Evolutionary conservation across 108 stramenopile genomes (phyloP), one percentile per base, ranked within the genome.

Genomic region (Pseudonitzschia multiseries): DNA sequence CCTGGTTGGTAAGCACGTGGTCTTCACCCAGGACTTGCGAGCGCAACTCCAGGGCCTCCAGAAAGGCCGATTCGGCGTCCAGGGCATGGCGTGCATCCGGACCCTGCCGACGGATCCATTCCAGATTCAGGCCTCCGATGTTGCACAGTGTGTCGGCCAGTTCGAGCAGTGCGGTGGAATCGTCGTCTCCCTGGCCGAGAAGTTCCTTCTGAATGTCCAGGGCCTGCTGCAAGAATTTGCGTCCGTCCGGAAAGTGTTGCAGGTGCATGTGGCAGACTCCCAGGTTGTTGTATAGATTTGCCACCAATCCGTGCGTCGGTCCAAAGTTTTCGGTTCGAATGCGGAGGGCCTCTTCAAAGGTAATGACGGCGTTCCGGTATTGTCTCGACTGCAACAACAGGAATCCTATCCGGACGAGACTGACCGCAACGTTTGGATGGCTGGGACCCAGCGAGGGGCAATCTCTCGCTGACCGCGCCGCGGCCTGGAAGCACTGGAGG

Each of bases 131-230:
- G 4, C 83, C 83, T 8, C 87, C 87, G 65, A 87, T 77, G 57
- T 87, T 87, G 57, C 79, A 81, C 1, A 87, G 68, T 15, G 87
- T 87, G 70, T 87, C 87, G 9, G 83, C 83, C 24, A 87, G 44
- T 56, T 87, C 83, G 62, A 84, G 52, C 32, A 67, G 28, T 15
- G 76, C 73, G 26, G 75, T 68, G 9, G 50, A 32, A 46, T 57
- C 26, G 24, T 73, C 67, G 22, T 66, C 68, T 20, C 65, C 68
- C n/a, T 80, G 43, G 13, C 14, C 61, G 6, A 81, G 60, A 0
- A 78, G 32, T 0, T 75, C 56, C 22, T 81, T 77, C 65, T 87
- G 87, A 78, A 84, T 84, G 28, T 82, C 69, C 65, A 84, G 53
- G 13, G 87, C 83, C 72, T 76, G 68, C 65, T 82, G 71, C 63